Conservation (phyloP, 2,329 filamentous ascomycete genomes). For the Acephala macrosclerotiorum region DNA sequence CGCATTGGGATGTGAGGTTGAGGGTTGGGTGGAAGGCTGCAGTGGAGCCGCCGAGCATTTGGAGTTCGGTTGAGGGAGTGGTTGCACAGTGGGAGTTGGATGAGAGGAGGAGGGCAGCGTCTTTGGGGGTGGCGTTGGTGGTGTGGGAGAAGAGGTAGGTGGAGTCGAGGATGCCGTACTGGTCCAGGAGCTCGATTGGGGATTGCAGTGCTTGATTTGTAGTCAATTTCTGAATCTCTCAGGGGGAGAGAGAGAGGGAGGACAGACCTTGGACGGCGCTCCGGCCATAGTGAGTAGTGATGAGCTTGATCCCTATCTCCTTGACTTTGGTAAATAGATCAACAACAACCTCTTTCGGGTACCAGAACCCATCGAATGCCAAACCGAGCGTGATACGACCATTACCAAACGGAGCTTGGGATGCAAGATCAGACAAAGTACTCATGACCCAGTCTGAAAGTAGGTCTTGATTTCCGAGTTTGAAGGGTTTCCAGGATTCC, state of each 20-base stretch:
- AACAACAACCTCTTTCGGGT: slow-evolving; percentile 48
- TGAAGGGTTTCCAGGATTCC: slow-evolving; percentile 43
- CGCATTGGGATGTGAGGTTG: slow-evolving; percentile 41
- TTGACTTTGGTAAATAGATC: slow-evolving; percentile 48
- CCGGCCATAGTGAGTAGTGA: slow-evolving; percentile 50
- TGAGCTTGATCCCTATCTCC: slow-evolving; percentile 47
- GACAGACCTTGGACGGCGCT: slow-evolving; percentile 17
- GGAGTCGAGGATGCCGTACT: slow-evolving; percentile 50
- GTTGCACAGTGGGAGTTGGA: slow-evolving; percentile 49
- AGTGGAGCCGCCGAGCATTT: slow-evolving; percentile 53
- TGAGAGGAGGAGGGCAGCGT: slow-evolving; percentile 46
- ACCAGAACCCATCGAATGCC: slow-evolving; percentile 52
- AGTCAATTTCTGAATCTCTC: not conserved
- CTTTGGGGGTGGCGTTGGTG: slow-evolving; percentile 43
- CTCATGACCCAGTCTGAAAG: slow-evolving; percentile 48
- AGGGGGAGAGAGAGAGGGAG: not conserved
- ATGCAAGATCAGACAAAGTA: slow-evolving; percentile 46
- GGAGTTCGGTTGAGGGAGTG: slow-evolving; percentile 58
- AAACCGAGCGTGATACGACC: slow-evolving; percentile 51
- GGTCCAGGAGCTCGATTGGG: slow-evolving; percentile 38
- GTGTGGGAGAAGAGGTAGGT: slow-evolving; percentile 51
- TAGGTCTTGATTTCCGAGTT: slow-evolving; percentile 34
- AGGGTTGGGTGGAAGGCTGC: slow-evolving; percentile 37
- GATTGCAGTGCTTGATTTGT: slow-evolving; percentile 7
- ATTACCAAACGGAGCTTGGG: slow-evolving; percentile 41